These are phyloP conservation scores for Rhizophagus sp. DNA, from an alignment of 192 early-diverging fungal species.

Conservation along the genomic window DNA sequence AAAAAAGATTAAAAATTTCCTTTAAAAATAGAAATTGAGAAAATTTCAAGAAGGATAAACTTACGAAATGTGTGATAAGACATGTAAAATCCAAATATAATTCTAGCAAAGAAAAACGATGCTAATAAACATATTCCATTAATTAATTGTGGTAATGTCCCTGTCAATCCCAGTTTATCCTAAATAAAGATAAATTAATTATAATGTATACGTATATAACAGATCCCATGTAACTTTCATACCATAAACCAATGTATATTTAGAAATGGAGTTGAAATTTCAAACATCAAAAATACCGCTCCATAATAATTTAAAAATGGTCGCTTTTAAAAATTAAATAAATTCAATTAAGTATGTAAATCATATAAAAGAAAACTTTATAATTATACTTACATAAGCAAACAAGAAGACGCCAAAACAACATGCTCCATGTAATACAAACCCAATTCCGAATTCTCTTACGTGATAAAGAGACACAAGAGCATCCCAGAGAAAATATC, in stretches of 20 bases:
- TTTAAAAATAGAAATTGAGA: conserved; percentile 24
- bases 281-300: conserved; percentile 85
- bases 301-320: conserved; percentile 90
- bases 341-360: no score
- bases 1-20: neutral
- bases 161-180: conserved; percentile 89
- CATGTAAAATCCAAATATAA: conserved; percentile 77
- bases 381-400: conserved; percentile 60
- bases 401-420: conserved; percentile 77
- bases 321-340: conserved; percentile 43
- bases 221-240: neutral
- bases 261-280: conserved; percentile 87
- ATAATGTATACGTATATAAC: neutral
- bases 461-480: conserved; percentile 63
- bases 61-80: conserved; percentile 64
- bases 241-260: conserved; percentile 84
- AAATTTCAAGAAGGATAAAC: conserved; percentile 21
- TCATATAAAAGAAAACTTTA: neutral
- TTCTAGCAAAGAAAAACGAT: conserved; percentile 74
- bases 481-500: conserved; percentile 94
- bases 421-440: conserved; percentile 78
- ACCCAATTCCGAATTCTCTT: conserved; percentile 72
- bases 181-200: conserved; percentile 22
- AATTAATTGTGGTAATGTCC: conserved; percentile 71
- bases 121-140: conserved; percentile 81